phyloP scores from a whole-genome alignment of 257 asterid genomes.

The Gentiana dahurica region DNA sequence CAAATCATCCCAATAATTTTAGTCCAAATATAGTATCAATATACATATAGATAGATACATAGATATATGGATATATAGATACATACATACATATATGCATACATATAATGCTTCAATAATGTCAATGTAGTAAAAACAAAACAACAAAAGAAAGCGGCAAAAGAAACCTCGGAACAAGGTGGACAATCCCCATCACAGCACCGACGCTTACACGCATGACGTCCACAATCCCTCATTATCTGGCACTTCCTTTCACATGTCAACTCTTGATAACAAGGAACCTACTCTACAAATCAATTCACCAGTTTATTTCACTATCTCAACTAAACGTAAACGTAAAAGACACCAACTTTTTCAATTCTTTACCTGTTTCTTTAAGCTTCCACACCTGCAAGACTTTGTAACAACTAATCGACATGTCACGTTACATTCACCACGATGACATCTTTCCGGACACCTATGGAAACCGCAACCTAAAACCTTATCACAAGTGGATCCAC shows the following conservation, averaged over 20 bases:
- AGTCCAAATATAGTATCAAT: neutral
- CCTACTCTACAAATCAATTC: conserved; percentile 50
- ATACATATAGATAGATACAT: neutral
- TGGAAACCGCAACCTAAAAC: conserved; percentile 67
- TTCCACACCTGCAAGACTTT: conserved; percentile 94
- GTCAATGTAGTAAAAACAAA: too few species aligned
- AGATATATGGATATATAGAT: too few species aligned
- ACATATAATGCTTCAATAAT: too few species aligned
- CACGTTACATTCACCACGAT: conserved; percentile 64
- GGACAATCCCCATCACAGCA: conserved; percentile 98
- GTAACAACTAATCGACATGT: conserved; percentile 63
- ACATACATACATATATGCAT: too few species aligned
- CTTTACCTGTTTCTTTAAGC: conserved; percentile 82
- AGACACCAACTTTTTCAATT: neutral
- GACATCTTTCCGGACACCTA: conserved; percentile 93
- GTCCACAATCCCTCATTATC: conserved; percentile 66
- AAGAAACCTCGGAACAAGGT: conserved; percentile 83
- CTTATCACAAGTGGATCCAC: conserved; percentile 80
- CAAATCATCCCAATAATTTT: conserved; percentile 10
- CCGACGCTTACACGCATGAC: conserved; percentile 87
- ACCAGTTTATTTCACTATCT: conserved; percentile 13
- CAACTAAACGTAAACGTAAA: neutral
- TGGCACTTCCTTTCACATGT: conserved; percentile 94
- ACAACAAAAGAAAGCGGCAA: neutral
- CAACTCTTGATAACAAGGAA: conserved; percentile 90